Conservation (phyloP, 345 rosid genomes). For the Gossypium sturtianum region DNA sequence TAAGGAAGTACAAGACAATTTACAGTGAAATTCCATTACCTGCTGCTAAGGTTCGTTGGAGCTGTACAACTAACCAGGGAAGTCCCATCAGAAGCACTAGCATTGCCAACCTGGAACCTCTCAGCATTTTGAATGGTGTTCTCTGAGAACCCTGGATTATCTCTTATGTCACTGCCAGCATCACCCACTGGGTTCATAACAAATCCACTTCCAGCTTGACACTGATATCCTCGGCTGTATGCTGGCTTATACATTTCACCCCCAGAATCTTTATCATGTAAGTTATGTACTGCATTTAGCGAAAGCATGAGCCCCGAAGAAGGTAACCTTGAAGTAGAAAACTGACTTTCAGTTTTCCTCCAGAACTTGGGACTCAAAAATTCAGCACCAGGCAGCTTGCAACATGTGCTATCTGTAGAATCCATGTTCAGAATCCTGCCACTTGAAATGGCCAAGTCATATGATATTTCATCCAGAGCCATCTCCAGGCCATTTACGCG, state of each 20-base stretch:
- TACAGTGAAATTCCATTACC: constrained; percentile 25
- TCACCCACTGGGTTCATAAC: constrained; percentile 17
- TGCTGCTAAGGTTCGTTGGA: constrained; percentile 26
- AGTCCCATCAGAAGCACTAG: constrained; percentile 18
- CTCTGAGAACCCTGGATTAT: constrained; percentile 26
- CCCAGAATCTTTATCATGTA: constrained; percentile 20
- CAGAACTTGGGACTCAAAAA: constrained; percentile 84
- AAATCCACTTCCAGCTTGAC: constrained; percentile 20
- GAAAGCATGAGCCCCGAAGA: constrained; percentile 28
- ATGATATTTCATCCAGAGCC: constrained; percentile 80
- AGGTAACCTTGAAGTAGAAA: constrained; percentile 34
- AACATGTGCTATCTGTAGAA: constrained; percentile 56
- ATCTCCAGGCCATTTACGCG: constrained; percentile 84
- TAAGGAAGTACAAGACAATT: not conserved
- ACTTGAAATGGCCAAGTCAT: constrained; percentile 53
- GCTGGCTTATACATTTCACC: constrained; percentile 21
- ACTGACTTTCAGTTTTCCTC: constrained; percentile 61
- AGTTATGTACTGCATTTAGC: constrained; percentile 13
- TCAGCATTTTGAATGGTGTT: constrained; percentile 22
- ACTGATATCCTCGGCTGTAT: constrained; percentile 26
- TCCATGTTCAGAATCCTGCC: constrained; percentile 51
- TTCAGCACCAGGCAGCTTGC: constrained; percentile 80
- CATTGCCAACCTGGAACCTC: constrained; percentile 26
- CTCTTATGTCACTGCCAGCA: constrained; percentile 20
- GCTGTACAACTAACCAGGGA: constrained; percentile 24